Percentiles rank a stretch among this genome's conserved stretches.
phyloP scores from a whole-genome alignment of 139 green algal genomes.

The Bryopsis sp. region DNA sequence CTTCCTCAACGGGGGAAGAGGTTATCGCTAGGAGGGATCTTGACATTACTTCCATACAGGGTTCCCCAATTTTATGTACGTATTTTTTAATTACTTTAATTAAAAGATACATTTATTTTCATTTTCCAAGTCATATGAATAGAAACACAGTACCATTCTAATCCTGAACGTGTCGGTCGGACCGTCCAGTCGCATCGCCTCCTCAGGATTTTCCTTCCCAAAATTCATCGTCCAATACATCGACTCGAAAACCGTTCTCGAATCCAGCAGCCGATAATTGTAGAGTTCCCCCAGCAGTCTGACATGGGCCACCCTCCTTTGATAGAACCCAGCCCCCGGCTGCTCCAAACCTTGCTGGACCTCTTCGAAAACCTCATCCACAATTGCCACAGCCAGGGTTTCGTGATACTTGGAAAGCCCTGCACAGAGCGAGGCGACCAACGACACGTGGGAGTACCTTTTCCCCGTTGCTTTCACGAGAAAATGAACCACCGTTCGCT shows the following conservation, averaged over 20 bases:
- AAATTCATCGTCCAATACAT: slow-evolving; percentile 79
- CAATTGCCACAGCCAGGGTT: slow-evolving; percentile 52
- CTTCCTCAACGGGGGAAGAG: too few relatives aligned
- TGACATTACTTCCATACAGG: too few relatives aligned
- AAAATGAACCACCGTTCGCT: slow-evolving; percentile 73
- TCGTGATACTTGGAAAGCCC: slow-evolving; percentile 75
- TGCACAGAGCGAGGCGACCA: slow-evolving; percentile 66
- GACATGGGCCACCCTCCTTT: slow-evolving; percentile 69
- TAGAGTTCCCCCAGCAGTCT: slow-evolving; percentile 88
- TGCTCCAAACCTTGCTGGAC: slow-evolving; percentile 65
- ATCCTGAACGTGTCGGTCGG: slow-evolving; percentile 44
- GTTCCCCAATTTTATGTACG: too few relatives aligned
- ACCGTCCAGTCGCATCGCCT: slow-evolving; percentile 28
- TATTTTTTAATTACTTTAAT: too few relatives aligned
- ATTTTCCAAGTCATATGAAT: slow-evolving; percentile 8
- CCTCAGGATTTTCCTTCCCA: slow-evolving; percentile 41
- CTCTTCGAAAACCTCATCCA: slow-evolving; percentile 78
- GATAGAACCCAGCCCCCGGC: slow-evolving; percentile 50
- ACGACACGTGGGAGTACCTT: slow-evolving; percentile 53
- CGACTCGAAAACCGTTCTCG: slow-evolving; percentile 70
- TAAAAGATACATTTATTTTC: too few relatives aligned
- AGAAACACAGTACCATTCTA: slow-evolving; percentile 25
- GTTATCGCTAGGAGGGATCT: too few relatives aligned
- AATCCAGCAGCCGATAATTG: slow-evolving; percentile 68
- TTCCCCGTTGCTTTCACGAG: slow-evolving; percentile 57